phyloP scores from a whole-genome alignment of 257 asterid species.

The Capsicum rhomboideum region DNA sequence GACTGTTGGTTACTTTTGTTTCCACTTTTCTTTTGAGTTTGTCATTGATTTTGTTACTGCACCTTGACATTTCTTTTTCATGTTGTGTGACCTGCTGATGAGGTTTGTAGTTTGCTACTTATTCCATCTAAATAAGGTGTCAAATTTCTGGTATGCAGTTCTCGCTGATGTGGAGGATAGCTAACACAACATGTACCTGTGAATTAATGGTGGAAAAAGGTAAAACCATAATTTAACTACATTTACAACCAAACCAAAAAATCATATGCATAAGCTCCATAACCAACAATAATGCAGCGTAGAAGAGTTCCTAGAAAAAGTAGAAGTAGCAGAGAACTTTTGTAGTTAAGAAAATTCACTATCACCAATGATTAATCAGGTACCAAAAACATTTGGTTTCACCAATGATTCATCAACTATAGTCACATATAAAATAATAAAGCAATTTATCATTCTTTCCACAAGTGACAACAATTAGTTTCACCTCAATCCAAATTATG shows the following conservation, averaged over 20 bases:
- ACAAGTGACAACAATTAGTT: not conserved
- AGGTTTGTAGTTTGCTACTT: slow-evolving; percentile 46
- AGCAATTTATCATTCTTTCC: not conserved
- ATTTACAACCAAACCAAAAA: not conserved
- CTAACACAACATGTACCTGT: slow-evolving; percentile 92
- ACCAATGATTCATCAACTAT: not conserved
- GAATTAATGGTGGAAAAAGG: not conserved
- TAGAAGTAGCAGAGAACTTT: not conserved
- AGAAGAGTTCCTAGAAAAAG: not conserved
- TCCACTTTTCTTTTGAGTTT: too few relatives aligned
- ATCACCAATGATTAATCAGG: not conserved
- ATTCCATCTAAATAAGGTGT: slow-evolving; percentile 78
- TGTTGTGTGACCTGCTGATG: too few relatives aligned
- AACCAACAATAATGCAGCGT: not conserved
- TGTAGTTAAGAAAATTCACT: not conserved
- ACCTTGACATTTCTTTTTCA: too few relatives aligned
- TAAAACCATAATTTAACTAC: not conserved
- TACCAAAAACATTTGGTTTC: not conserved
- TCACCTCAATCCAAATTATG: not conserved
- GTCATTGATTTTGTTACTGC: too few relatives aligned
- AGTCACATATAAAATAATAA: not conserved
- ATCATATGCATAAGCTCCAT: not conserved
- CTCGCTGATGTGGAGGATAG: slow-evolving; percentile 11
- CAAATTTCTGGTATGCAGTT: slow-evolving; percentile 79
- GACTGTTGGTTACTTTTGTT: too few relatives aligned